Conservation (phyloP, 495 filamentous ascomycete genomes). For the Penicillium ucsense region DNA sequence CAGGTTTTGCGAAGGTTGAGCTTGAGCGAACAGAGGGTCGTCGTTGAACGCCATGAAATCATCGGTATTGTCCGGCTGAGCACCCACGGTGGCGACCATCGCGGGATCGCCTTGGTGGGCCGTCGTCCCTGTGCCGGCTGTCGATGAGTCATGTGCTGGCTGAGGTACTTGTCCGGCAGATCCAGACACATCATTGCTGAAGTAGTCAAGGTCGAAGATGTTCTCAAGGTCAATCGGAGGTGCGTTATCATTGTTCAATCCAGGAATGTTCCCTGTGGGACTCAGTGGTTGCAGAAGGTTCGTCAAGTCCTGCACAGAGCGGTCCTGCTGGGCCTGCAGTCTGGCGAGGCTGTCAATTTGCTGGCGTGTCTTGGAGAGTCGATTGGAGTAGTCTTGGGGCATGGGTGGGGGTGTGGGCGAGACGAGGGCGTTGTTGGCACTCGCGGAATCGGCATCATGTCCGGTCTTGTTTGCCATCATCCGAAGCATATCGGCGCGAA, state of each 20-base stretch:
- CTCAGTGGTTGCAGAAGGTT: conserved; percentile 65
- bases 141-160: conserved; percentile 13
- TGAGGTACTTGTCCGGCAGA: conserved; percentile 12
- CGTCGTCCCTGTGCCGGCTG: too few species aligned
- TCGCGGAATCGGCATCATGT: conserved; percentile 15
- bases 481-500: conserved; percentile 70
- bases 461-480: conserved; percentile 56
- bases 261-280: conserved; percentile 72
- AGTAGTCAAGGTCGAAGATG: conserved; percentile 59
- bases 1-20: conserved; percentile 3
- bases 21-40: not conserved
- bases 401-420: conserved; percentile 51
- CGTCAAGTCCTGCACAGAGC: conserved; percentile 60
- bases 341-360: conserved; percentile 67
- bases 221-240: conserved; percentile 55
- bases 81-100: not conserved
- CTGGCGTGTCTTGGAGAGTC: conserved; percentile 52
- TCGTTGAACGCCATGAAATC: conserved; percentile 37
- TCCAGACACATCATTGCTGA: conserved; percentile 31
- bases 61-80: conserved; percentile 21
- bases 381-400: conserved; percentile 40
- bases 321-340: conserved; percentile 62
- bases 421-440: conserved; percentile 46
- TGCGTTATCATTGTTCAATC: conserved; percentile 41
- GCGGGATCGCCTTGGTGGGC: too few species aligned